Evolutionary conservation across 1,284 basidiomycete species (phyloP).

Genomic region (Sporisorium iseilematis-ciliati): DNA sequence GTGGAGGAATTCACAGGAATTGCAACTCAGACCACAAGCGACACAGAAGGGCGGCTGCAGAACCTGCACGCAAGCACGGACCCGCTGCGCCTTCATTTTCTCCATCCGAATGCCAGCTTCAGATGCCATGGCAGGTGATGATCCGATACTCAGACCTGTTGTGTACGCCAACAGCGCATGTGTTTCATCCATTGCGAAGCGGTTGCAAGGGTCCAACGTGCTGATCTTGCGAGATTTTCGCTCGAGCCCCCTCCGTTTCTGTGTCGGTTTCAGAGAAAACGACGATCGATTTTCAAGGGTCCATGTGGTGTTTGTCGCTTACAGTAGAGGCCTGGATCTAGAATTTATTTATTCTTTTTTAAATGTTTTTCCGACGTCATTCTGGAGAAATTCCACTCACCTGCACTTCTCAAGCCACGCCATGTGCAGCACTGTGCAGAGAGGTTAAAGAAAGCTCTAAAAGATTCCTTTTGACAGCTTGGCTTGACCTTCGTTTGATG

Average conservation of each 20-base stretch:
- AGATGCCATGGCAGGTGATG: too few species aligned
- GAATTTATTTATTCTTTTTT: not conserved
- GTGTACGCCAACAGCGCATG: too few species aligned
- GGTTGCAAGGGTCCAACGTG: slow-evolving; percentile 1
- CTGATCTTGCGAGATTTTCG: not conserved
- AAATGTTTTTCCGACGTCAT: too few species aligned
- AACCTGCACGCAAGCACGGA: not conserved
- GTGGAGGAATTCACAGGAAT: too few species aligned
- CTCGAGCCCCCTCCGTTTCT: not conserved
- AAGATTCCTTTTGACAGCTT: not conserved
- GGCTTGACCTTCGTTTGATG: not conserved
- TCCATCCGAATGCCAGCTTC: too few species aligned
- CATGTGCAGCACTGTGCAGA: not conserved
- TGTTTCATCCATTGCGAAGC: not conserved
- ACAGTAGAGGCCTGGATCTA: too few species aligned
- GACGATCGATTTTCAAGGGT: slow-evolving; percentile 6
- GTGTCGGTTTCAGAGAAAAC: not conserved
- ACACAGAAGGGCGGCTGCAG: not conserved
- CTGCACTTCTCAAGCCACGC: not conserved
- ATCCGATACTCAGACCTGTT: too few species aligned
- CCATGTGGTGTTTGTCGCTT: not conserved
- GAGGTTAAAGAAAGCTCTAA: slow-evolving; percentile 5
- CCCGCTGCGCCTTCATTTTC: not conserved
- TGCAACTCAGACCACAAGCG: not conserved
- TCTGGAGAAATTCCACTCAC: too few species aligned